Evolutionary conservation across 202 grass and related monocot genomes (phyloP).

Genomic region (Panicum hallii): DNA sequence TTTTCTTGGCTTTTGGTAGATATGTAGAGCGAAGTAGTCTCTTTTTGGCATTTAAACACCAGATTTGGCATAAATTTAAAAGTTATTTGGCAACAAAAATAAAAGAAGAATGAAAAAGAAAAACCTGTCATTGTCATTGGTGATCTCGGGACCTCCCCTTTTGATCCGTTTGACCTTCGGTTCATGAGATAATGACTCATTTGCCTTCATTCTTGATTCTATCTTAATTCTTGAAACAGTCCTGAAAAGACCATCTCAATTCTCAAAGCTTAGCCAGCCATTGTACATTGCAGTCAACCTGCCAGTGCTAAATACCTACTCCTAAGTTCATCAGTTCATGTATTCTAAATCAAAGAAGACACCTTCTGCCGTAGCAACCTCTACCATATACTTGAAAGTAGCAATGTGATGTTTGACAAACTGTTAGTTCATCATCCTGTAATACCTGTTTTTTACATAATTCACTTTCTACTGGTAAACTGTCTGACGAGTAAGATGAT

Average conservation of each 20-base stretch:
- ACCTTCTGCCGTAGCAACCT: not conserved
- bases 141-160: not conserved
- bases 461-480: slow-evolving; percentile 9
- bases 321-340: not conserved
- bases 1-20: not conserved
- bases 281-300: not conserved
- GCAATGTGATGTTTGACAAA: not conserved
- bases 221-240: slow-evolving; percentile 35
- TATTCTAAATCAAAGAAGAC: slow-evolving; percentile 8
- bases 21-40: not conserved
- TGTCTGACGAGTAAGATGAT: slow-evolving; percentile 15
- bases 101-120: not conserved
- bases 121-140: no score
- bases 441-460: not conserved
- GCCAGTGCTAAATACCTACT: not conserved
- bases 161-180: not conserved
- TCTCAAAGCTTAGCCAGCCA: slow-evolving; percentile 7
- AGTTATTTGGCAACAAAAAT: no score
- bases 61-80: not conserved
- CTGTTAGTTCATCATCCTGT: not conserved
- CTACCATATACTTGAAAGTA: not conserved
- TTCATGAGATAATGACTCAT: not conserved
- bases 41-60: not conserved
- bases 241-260: not conserved
- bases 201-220: slow-evolving; percentile 17